Evolutionary conservation across 1,284 basidiomycete genomes (phyloP).

Genomic region (Xanthoconium separans): DNA sequence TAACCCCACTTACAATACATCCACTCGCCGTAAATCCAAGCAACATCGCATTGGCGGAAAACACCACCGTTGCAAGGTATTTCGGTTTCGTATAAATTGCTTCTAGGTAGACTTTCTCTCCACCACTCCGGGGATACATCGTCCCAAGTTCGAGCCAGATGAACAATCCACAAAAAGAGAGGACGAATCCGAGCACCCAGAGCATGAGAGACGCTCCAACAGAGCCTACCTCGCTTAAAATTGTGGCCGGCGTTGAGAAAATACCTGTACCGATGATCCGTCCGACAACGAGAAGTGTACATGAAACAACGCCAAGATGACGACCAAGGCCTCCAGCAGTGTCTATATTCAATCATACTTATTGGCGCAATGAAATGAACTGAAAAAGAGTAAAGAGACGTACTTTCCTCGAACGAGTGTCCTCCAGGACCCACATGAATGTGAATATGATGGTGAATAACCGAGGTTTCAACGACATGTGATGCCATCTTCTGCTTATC

Average conservation of each 20-base stretch:
- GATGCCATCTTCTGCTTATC: neutral
- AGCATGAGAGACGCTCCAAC: slow-evolving; percentile 55
- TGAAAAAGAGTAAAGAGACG: neutral
- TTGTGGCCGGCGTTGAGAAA: slow-evolving; percentile 62
- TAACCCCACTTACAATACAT: slow-evolving; percentile 49
- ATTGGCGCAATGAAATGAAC: no score
- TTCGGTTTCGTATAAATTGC: slow-evolving; percentile 46
- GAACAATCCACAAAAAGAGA: slow-evolving; percentile 52
- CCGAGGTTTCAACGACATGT: neutral
- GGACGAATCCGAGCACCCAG: slow-evolving; percentile 54
- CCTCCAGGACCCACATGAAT: slow-evolving; percentile 15
- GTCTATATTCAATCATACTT: slow-evolving; percentile 27
- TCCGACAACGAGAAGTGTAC: slow-evolving; percentile 51
- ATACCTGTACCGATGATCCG: slow-evolving; percentile 62
- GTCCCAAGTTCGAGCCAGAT: slow-evolving; percentile 59
- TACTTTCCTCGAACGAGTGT: slow-evolving; percentile 32
- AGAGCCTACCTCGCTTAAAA: slow-evolving; percentile 48
- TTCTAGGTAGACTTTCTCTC: slow-evolving; percentile 59
- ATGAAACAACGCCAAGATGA: slow-evolving; percentile 49
- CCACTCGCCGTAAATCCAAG: slow-evolving; percentile 55
- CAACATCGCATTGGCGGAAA: slow-evolving; percentile 47
- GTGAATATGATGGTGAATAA: neutral
- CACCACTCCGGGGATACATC: slow-evolving; percentile 53
- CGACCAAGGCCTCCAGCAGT: slow-evolving; percentile 50
- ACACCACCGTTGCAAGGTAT: slow-evolving; percentile 48